A percentile compares a stretch with the other conserved stretches of the same genome.
phyloP scores from a whole-genome alignment of 495 filamentous ascomycete species.

The Evernia prunastri region DNA sequence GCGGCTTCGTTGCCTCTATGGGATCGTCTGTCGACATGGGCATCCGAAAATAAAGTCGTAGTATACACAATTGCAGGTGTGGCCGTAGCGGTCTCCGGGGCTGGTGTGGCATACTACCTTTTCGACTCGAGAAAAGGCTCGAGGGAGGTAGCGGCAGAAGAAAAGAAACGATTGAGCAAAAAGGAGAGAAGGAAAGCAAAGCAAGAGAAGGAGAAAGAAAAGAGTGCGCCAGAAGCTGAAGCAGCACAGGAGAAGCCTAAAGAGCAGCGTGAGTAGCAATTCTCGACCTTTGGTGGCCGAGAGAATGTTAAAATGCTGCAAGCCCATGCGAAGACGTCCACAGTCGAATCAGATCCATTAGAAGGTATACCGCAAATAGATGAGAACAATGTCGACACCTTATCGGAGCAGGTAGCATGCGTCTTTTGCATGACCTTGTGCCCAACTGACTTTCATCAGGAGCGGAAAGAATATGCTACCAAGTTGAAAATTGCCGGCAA shows the following conservation, averaged over 20 bases:
- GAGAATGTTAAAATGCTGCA: conserved; percentile 29
- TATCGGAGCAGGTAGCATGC: conserved; percentile 58
- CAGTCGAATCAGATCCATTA: conserved; percentile 50
- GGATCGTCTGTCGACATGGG: conserved; percentile 87
- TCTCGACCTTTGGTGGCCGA: not conserved
- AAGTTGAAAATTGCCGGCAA: conserved; percentile 95
- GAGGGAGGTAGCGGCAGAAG: conserved; percentile 24
- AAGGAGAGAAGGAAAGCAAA: conserved; percentile 46
- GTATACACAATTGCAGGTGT: conserved; percentile 95
- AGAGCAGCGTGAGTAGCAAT: conserved; percentile 17
- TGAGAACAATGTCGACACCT: conserved; percentile 61
- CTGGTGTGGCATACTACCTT: conserved; percentile 87
- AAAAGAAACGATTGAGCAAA: conserved; percentile 44
- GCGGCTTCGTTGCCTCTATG: conserved; percentile 63
- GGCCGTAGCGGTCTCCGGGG: conserved; percentile 81
- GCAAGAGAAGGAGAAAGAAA: conserved; percentile 60
- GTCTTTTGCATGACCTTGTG: conserved; percentile 8
- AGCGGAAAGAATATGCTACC: conserved; percentile 69
- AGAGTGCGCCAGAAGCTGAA: conserved; percentile 57
- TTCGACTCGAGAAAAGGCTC: conserved; percentile 39
- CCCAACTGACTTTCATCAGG: conserved; percentile 31
- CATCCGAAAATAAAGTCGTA: conserved; percentile 85
- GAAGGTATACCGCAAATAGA: conserved; percentile 83
- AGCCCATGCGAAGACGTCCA: conserved; percentile 42
- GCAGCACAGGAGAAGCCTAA: conserved; percentile 9